A percentile compares a stretch with the other conserved stretches of the same genome.
Evolutionary conservation across 2,329 filamentous ascomycete genomes (phyloP).

Genomic region (Colletotrichum karsti): DNA sequence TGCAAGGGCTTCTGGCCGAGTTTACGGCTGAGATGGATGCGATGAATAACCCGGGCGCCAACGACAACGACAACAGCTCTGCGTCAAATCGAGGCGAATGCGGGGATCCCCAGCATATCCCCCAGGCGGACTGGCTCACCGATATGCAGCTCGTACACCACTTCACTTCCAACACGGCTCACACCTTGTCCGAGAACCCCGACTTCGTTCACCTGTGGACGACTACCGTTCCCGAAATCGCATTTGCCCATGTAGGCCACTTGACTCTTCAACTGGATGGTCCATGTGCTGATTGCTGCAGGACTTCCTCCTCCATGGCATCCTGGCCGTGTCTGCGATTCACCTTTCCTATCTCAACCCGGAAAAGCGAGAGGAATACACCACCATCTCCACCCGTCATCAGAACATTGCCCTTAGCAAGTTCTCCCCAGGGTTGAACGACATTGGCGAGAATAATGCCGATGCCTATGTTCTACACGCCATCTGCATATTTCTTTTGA

Average conservation of each 20-base stretch:
- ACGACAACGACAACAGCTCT: background rate
- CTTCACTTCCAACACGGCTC: constrained; percentile 16
- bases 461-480: constrained; percentile 33
- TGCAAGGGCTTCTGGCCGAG: constrained; percentile 14
- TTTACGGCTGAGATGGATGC: constrained; percentile 19
- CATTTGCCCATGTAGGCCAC: constrained; percentile 6
- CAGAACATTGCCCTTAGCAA: constrained; percentile 28
- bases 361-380: constrained; percentile 22
- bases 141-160: constrained; percentile 24
- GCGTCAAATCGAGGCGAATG: background rate
- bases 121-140: constrained; percentile 8
- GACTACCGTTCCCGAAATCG: constrained; percentile 17
- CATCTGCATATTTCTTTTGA: constrained; percentile 31
- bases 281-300: background rate
- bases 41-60: background rate
- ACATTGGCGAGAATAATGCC: constrained; percentile 30
- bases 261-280: no score
- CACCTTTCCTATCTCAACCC: constrained; percentile 29
- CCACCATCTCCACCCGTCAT: constrained; percentile 27
- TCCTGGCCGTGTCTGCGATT: constrained; percentile 30
- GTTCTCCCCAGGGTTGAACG: constrained; percentile 27
- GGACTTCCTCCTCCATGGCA: constrained; percentile 32
- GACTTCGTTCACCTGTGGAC: constrained; percentile 24
- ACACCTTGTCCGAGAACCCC: constrained; percentile 18
- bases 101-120: background rate